Percentiles rank a stretch among this genome's conserved stretches.
Evolutionary conservation across 805 yeast species (phyloP).

Genomic region (Suhomyces prunicola): DNA sequence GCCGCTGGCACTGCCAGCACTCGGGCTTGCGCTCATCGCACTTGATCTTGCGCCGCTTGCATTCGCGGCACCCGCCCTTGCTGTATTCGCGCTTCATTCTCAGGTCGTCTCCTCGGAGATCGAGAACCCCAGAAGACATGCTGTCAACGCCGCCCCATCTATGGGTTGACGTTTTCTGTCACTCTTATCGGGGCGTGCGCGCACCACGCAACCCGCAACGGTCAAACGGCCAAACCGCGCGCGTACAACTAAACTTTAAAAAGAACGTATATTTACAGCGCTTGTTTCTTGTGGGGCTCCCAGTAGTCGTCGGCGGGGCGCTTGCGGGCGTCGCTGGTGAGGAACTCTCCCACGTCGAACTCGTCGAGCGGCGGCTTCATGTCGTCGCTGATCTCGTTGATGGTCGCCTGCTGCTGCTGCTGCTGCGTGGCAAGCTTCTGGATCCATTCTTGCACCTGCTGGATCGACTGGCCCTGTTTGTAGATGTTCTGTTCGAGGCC

Average conservation of each 20-base stretch:
- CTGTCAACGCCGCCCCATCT: not conserved
- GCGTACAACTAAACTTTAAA: no score
- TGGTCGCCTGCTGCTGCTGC: conserved; percentile 11
- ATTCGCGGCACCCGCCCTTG: conserved; percentile 41
- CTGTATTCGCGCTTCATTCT: conserved; percentile 23
- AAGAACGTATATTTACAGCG: not conserved
- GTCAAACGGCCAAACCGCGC: not conserved
- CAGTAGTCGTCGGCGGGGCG: not conserved
- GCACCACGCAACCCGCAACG: not conserved
- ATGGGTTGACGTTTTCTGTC: not conserved
- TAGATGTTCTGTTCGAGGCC: conserved; percentile 47
- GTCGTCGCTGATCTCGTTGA: conserved; percentile 10
- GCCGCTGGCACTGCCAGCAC: conserved; percentile 35
- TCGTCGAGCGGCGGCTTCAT: conserved; percentile 11
- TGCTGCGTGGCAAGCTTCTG: conserved; percentile 27
- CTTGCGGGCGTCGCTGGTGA: conserved; percentile 35
- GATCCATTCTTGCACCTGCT: conserved; percentile 58
- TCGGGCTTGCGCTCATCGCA: conserved; percentile 35
- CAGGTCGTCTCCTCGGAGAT: conserved; percentile 7
- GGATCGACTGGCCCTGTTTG: conserved; percentile 51
- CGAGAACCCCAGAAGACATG: conserved; percentile 13
- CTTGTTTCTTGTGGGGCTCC: not conserved
- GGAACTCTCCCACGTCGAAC: conserved; percentile 50
- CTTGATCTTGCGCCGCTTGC: conserved; percentile 43
- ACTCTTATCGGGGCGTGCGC: not conserved